Percentiles rank a stretch among this genome's conserved stretches.
These are phyloP conservation scores for Pichia insulana DNA, from an alignment of 805 yeast species.

Conservation along the genomic window DNA sequence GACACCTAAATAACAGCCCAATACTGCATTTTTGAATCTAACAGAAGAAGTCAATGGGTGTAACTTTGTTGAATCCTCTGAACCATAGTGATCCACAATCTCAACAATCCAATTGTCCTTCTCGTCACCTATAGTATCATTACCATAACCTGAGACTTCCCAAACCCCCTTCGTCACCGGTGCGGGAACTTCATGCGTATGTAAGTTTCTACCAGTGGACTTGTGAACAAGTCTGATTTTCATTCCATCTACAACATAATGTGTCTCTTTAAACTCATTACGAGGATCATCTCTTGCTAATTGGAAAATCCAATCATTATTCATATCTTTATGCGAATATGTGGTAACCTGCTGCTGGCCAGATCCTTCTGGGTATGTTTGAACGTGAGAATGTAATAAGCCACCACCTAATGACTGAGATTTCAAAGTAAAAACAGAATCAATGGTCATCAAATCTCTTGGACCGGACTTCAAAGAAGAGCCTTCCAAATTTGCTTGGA, in stretches of 20 bases:
- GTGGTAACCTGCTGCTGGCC: slow-evolving; percentile 94
- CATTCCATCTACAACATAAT: slow-evolving; percentile 51
- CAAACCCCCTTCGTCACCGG: slow-evolving; percentile 56
- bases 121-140: slow-evolving; percentile 57
- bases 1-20: slow-evolving; percentile 74
- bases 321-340: slow-evolving; percentile 82
- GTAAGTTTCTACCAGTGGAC: slow-evolving; percentile 64
- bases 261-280: slow-evolving; percentile 24
- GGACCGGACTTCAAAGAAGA: slow-evolving; percentile 57
- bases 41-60: slow-evolving; percentile 75
- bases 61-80: slow-evolving; percentile 41
- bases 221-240: slow-evolving; percentile 65
- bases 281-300: slow-evolving; percentile 42
- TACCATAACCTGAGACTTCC: slow-evolving; percentile 89
- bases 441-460: slow-evolving; percentile 51
- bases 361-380: slow-evolving; percentile 83
- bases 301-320: slow-evolving; percentile 75
- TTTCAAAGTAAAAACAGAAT: slow-evolving; percentile 50
- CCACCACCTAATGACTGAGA: slow-evolving; percentile 67
- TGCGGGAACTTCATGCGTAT: slow-evolving; percentile 73
- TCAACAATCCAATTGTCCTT: slow-evolving; percentile 91
- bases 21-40: slow-evolving; percentile 51
- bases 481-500: slow-evolving; percentile 69
- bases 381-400: slow-evolving; percentile 80
- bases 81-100: slow-evolving; percentile 53